Evolutionary conservation across 2,329 filamentous ascomycete species (phyloP).

Genomic region (Talaromyces atroroseus): DNA sequence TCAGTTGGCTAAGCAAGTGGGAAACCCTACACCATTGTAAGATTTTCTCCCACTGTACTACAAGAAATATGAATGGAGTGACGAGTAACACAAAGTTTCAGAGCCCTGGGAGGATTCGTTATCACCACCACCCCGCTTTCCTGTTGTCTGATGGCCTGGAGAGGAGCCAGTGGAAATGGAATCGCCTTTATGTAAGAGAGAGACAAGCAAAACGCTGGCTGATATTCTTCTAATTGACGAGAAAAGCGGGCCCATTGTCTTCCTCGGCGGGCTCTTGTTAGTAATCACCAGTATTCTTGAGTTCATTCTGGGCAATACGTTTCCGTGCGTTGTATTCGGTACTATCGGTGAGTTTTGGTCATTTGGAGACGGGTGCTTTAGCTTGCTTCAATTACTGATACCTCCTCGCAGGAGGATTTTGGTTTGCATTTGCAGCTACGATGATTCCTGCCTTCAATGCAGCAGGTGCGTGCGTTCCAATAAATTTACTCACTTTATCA

Average conservation of each 20-base stretch:
- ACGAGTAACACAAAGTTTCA: constrained; percentile 19
- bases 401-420: constrained; percentile 41
- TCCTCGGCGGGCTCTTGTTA: constrained; percentile 47
- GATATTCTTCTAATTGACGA: not conserved
- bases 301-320: constrained; percentile 56
- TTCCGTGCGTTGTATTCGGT: constrained; percentile 54
- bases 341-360: constrained; percentile 38
- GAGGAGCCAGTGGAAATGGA: constrained; percentile 28
- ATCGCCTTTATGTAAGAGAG: constrained; percentile 5
- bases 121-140: constrained; percentile 46
- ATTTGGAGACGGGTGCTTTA: not conserved
- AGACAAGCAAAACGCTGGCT: not conserved
- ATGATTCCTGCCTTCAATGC: constrained; percentile 51
- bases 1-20: constrained; percentile 11
- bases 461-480: constrained; percentile 36
- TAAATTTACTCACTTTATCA: not conserved
- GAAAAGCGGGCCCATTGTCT: not conserved
- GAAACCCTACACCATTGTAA: too few species aligned
- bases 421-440: constrained; percentile 52
- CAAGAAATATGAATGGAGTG: not conserved
- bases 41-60: not conserved
- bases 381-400: constrained; percentile 1
- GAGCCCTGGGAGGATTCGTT: constrained; percentile 50
- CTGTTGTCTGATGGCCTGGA: constrained; percentile 52
- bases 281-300: constrained; percentile 50